Base-by-base conservation (phyloP, 2,329 filamentous ascomycete genomes). In the Pseudohalonectria lignicola region DNA sequence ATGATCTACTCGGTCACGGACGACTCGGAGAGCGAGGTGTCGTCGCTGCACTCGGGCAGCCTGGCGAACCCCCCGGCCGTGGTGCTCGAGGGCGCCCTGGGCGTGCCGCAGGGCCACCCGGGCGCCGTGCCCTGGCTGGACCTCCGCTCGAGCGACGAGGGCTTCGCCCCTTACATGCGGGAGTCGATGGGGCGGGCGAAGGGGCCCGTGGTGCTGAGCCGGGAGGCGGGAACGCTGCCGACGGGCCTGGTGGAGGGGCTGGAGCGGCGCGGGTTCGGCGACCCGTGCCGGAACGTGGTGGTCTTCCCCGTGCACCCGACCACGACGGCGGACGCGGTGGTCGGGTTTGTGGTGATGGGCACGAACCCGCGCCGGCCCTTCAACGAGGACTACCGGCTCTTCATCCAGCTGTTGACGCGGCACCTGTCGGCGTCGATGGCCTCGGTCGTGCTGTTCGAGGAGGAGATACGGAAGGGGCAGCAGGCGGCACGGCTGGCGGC, bases 291-390 rank as follows among this genome's bases (percentile, higher is more conserved):
- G 13, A 76, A 79, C 1, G 74, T 86, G 13, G 81, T 90, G 4
- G 69, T 90, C 2, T 85, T 86, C 49, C 84, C 86, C 0, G 79
- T 93, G 13, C 78, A 86, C 48, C 81, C 84, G 0, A 88, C 82
- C 0, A 67, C 77, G 2, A 67, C 77, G 2, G 78, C 77, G 3
- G 82, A 87, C 39, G 72, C 71, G 2, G 78, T 83, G 1, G 71
- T 87, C 1, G 86, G 85, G 1, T 92, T 92, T 50, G 67, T 92
- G 8, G 72, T 92, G 3, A 67, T 92, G 54, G 86, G 84, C 4
- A 66, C 84, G 9, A 93, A 93, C 52, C 83, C 86, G 2, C 67
- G 83, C 31, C 69, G 84, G 36, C 84, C 82, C 0, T 92, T 84
- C 48, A 82, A 92, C 48, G 78, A 82, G 28, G 85, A 90, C 46